Base-by-base conservation (phyloP, 1,139 yeast species). In the Diutina pseudorugosa region DNA sequence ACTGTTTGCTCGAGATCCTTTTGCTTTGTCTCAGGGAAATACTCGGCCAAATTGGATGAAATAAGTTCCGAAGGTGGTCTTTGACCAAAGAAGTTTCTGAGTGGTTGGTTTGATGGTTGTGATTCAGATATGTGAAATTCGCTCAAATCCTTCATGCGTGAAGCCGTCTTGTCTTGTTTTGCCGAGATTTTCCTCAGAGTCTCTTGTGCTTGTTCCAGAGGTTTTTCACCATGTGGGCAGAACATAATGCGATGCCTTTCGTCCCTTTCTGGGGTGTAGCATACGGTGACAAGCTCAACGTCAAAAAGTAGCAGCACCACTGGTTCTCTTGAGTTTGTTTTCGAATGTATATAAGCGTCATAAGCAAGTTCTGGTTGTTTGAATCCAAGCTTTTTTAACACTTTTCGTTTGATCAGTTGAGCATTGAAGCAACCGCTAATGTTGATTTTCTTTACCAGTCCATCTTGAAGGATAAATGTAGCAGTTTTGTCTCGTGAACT, bases 61-160 rank as follows among this genome's bases (percentile, higher is more conserved):
- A 93, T 93, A 61, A 90, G 77, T 63, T 90, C 96, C 57, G 94
- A 84, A 1, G 97, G 93, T 12, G 98, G 98, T 61, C 98, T 75
- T 63, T 89, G 96, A 16, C 95, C 95, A 63, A 85, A 85, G 57
- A 88, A 79, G 56, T 77, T 77, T 57, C 78, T 76, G 67, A 73
- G 70, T 3, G 66, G 64, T 1, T 54, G 41, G 25, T 62, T 58
- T 19, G 55, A 53, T 18, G 45, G 44, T 1, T 68, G 63, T 14
- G 30, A 16, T 6, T 12, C 19, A 2, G 49, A 21, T 19, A 45
- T 45, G 21, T 45, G 49, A 18, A 23, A 45, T 12, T 45, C 41
- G 16, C 49, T 45, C 18, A 45, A 18, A 27, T 45, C 49, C 23
- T 27, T 25, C 49, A 45, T 45, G 2, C 40, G 36, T 5, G 27